Evolutionary conservation across 164 flowering plant species (phyloP).

Genomic region (Santalum album): DNA sequence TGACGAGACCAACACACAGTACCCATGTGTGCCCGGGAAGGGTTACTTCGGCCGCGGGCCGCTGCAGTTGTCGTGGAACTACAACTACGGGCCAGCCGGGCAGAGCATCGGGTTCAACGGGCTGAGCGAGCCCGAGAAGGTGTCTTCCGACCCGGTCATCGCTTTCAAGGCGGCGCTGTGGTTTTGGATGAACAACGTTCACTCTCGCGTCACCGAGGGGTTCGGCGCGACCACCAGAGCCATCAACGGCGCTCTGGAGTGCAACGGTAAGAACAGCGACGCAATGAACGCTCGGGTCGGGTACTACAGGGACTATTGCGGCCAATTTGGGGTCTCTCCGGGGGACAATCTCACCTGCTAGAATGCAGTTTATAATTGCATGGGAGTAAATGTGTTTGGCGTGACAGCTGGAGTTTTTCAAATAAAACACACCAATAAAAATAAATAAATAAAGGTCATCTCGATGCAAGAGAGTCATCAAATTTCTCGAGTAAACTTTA

Average conservation of each 20-base stretch:
- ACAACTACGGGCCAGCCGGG: conserved; percentile 66
- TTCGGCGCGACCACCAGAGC: conserved; percentile 61
- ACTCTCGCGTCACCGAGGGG: conserved; percentile 35
- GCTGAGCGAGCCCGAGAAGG: conserved; percentile 41
- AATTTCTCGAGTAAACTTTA: too few species aligned
- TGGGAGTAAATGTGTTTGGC: too few species aligned
- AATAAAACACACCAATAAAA: too few species aligned
- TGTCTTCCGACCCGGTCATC: conserved; percentile 25
- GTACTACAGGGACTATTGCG: conserved; percentile 36
- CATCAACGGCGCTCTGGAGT: conserved; percentile 45
- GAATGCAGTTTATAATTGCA: too few species aligned
- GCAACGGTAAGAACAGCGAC: conserved; percentile 27
- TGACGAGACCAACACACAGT: conserved; percentile 27
- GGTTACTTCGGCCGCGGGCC: conserved; percentile 57
- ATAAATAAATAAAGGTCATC: too few species aligned
- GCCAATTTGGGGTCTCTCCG: conserved; percentile 38
- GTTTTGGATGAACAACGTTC: conserved; percentile 50
- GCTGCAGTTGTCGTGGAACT: conserved; percentile 62
- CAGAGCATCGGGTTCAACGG: conserved; percentile 40
- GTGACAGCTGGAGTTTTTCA: too few species aligned
- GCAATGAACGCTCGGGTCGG: conserved; percentile 27
- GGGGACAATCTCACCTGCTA: conserved; percentile 41
- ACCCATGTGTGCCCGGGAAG: conserved; percentile 35
- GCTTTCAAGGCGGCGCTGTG: conserved; percentile 55
- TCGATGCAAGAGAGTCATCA: too few species aligned